Evolutionary conservation across 495 filamentous ascomycete genomes (phyloP), one percentile per base, ranked within the genome.

Genomic region (Podospora fimiseda): DNA sequence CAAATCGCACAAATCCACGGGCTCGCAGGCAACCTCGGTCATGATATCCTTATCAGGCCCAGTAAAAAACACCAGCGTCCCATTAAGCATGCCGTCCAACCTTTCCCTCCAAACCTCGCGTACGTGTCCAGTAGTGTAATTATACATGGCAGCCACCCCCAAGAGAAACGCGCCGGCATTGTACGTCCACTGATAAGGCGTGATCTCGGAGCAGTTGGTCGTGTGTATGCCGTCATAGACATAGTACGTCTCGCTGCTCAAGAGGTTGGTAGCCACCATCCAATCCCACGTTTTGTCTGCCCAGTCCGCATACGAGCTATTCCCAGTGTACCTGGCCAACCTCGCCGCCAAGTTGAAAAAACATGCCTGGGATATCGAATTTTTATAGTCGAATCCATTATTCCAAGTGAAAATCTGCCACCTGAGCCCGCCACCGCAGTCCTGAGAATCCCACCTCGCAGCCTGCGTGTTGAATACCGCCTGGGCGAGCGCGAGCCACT

Each of bases 341-440:
- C 88, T 79, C 9, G 87, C 78, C 2, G 80, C 81, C 1, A 92
- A 72, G 57, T 86, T 83, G 69, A 89, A 89, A 60, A 88, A 82
- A 41, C 80, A 79, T 0, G 80, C 86, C 52, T 87, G 87, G 1
- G 82, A 80, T 16, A 87, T 77, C 33, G 81, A 76, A 63, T 90
- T 90, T 64, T 89, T 89, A 67, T 83, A 88, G 51, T 81, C 76
- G 66, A 86, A 93, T 1, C 89, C 90, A 9, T 75, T 81, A 70
- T 90, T 88, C 68, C 84, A 90, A 2, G 80, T 75, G 66, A 80
- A 89, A 39, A 93, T 87, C 72, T 94, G 89, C 89, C 89, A 94
- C 27, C 84, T 75, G 44, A 94, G 70, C 1, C 90, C 89, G 40
- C 89, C 89, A 24, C 77, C 76, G 65, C 89, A 95, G 15, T 78